Conservation (phyloP, 768 basidiomycete genomes). For the Pleurotus sapidus region DNA sequence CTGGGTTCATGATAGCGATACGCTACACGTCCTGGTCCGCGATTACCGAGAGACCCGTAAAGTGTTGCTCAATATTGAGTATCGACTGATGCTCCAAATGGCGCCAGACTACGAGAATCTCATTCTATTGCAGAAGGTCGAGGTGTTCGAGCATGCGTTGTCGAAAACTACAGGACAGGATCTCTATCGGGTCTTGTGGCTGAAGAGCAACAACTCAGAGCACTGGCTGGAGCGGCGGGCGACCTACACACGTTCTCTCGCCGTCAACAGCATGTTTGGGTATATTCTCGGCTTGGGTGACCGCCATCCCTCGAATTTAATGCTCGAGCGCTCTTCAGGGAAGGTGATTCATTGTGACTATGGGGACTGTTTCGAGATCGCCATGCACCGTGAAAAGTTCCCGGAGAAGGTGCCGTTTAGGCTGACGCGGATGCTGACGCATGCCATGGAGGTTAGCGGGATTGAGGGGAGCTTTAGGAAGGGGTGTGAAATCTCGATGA, state of each 20-base stretch:
- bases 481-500: conserved; percentile 98
- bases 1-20: conserved; percentile 96
- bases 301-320: conserved; percentile 92
- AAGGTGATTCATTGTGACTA: conserved; percentile 97
- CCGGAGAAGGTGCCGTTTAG: conserved; percentile 99
- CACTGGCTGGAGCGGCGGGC: conserved; percentile 97
- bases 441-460: conserved; percentile 99
- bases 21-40: conserved; percentile 92
- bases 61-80: conserved; percentile 96
- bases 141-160: conserved; percentile 97
- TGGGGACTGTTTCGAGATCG: conserved; percentile 98
- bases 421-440: conserved; percentile 95
- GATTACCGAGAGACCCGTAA: conserved; percentile 96
- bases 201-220: conserved; percentile 93
- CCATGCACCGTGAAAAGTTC: conserved; percentile 99
- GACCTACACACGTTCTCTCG: conserved; percentile 97
- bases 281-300: conserved; percentile 97
- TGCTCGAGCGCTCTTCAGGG: conserved; percentile 88
- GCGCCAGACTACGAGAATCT: conserved; percentile 97
- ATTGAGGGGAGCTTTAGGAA: conserved; percentile 96
- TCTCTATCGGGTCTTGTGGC: conserved; percentile 93
- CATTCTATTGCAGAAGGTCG: conserved; percentile 93
- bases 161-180: conserved; percentile 99
- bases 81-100: conserved; percentile 99
- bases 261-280: conserved; percentile 97